Evolutionary conservation across 345 rosid species (phyloP).

Genomic region (Rhodamnia argentea): DNA sequence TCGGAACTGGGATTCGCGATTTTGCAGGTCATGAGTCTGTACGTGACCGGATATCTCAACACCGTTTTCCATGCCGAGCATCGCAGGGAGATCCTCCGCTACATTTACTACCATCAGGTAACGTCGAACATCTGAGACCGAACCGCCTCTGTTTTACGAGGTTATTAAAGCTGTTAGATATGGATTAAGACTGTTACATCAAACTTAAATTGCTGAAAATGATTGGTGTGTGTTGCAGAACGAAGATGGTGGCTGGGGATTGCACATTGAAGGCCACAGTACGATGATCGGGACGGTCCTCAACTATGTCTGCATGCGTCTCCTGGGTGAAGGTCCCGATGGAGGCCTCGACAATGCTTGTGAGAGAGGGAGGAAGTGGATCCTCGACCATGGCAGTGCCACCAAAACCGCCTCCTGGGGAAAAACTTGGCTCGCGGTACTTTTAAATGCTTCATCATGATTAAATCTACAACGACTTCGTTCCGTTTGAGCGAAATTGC

Average conservation of each 20-base stretch:
- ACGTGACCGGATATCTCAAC: constrained; percentile 13
- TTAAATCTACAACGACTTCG: background rate
- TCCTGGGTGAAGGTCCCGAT: constrained; percentile 35
- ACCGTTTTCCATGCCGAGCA: constrained; percentile 12
- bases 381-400: constrained; percentile 32
- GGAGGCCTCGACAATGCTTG: constrained; percentile 37
- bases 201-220: background rate
- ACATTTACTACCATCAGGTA: constrained; percentile 24
- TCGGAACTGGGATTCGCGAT: background rate
- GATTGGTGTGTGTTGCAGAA: constrained; percentile 7
- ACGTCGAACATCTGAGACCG: background rate
- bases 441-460: background rate
- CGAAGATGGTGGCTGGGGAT: constrained; percentile 57
- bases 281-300: constrained; percentile 36
- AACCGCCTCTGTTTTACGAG: background rate
- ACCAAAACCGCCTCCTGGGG: constrained; percentile 45
- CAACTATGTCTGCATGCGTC: constrained; percentile 40
- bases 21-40: constrained; percentile 19
- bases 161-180: background rate
- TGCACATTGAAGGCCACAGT: constrained; percentile 47
- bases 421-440: constrained; percentile 48
- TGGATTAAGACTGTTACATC: background rate
- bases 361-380: constrained; percentile 35
- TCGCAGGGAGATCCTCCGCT: constrained; percentile 21
- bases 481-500: background rate